phyloP scores from a whole-genome alignment of 2,329 filamentous ascomycete species.

The Sphaerostilbella broomeana region DNA sequence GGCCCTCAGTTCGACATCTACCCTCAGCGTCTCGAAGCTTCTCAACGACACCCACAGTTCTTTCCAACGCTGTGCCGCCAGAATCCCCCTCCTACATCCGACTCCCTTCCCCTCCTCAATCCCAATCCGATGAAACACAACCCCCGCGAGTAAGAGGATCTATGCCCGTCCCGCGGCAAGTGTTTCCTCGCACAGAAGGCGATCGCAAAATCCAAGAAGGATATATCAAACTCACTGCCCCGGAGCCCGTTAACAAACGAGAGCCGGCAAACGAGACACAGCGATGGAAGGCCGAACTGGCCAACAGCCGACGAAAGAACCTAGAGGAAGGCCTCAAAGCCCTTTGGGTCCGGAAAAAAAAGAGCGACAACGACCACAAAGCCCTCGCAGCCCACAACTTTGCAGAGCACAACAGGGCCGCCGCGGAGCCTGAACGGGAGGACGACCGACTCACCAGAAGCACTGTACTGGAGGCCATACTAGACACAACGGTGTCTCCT shows the following conservation, averaged over 20 bases:
- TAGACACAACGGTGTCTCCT: slow-evolving; percentile 45
- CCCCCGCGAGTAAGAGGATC: slow-evolving; percentile 60
- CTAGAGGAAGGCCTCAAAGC: slow-evolving; percentile 63
- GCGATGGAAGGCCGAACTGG: slow-evolving; percentile 67
- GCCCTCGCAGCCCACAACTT: slow-evolving; percentile 41
- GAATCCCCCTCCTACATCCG: slow-evolving; percentile 86
- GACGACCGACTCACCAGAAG: slow-evolving; percentile 72
- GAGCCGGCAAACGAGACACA: slow-evolving; percentile 33
- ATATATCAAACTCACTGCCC: slow-evolving; percentile 57
- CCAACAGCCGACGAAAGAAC: slow-evolving; percentile 62
- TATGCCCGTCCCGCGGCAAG: slow-evolving; percentile 72
- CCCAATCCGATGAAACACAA: slow-evolving; percentile 56
- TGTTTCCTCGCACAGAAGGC: slow-evolving; percentile 59
- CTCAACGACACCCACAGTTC: slow-evolving; percentile 30
- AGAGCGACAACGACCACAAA: slow-evolving; percentile 29
- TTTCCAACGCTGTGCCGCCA: slow-evolving; percentile 60
- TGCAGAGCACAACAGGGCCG: slow-evolving; percentile 37
- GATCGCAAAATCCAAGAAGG: slow-evolving; percentile 53
- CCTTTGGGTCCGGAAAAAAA: slow-evolving; percentile 60
- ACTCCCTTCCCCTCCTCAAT: slow-evolving; percentile 70
- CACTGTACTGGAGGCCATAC: slow-evolving; percentile 48
- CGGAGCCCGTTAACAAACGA: slow-evolving; percentile 40
- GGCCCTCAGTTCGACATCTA: slow-evolving; percentile 23
- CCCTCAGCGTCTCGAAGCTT: slow-evolving; percentile 24
- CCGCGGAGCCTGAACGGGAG: slow-evolving; percentile 60